Evolutionary conservation across 805 yeast species (phyloP).

Genomic region (Zygosaccharomyces kombuchaensis): DNA sequence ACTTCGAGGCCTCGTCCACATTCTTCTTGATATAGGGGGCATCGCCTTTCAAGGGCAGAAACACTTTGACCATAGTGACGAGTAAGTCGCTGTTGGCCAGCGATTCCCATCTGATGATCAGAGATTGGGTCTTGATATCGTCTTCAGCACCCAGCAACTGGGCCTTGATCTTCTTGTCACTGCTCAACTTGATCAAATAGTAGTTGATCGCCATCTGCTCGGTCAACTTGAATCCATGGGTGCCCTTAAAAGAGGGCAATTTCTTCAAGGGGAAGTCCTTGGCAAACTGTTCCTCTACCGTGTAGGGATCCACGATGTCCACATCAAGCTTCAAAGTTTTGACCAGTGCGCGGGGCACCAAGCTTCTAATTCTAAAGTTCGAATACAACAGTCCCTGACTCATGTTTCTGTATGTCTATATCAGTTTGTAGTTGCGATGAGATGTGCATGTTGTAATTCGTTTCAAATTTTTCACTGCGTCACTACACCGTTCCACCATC

Average conservation of each 20-base stretch:
- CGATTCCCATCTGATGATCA: slow-evolving; percentile 73
- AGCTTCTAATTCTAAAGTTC: slow-evolving; percentile 39
- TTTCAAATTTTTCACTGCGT: slow-evolving; percentile 6
- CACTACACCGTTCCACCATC: slow-evolving; percentile 5
- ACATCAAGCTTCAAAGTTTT: slow-evolving; percentile 59
- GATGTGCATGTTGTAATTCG: background rate
- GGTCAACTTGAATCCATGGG: slow-evolving; percentile 66
- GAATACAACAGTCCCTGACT: slow-evolving; percentile 64
- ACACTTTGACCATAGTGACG: slow-evolving; percentile 42
- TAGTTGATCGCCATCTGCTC: slow-evolving; percentile 63
- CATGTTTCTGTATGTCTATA: slow-evolving; percentile 38
- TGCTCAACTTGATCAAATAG: slow-evolving; percentile 42
- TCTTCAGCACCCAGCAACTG: slow-evolving; percentile 50
- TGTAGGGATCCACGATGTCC: slow-evolving; percentile 37
- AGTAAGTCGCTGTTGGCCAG: slow-evolving; percentile 66
- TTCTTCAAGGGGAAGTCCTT: slow-evolving; percentile 59
- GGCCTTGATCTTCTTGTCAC: slow-evolving; percentile 35
- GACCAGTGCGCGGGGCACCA: slow-evolving; percentile 48
- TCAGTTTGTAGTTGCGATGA: background rate
- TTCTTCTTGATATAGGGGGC: slow-evolving; percentile 75
- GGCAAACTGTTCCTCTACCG: slow-evolving; percentile 38
- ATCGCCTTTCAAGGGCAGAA: slow-evolving; percentile 60
- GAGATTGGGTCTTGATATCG: slow-evolving; percentile 39
- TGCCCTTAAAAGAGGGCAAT: slow-evolving; percentile 66
- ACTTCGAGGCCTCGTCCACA: slow-evolving; percentile 44